Evolutionary conservation across 768 basidiomycete species (phyloP), one percentile per base, ranked within the genome.

Genomic region (Suillus subaureus): DNA sequence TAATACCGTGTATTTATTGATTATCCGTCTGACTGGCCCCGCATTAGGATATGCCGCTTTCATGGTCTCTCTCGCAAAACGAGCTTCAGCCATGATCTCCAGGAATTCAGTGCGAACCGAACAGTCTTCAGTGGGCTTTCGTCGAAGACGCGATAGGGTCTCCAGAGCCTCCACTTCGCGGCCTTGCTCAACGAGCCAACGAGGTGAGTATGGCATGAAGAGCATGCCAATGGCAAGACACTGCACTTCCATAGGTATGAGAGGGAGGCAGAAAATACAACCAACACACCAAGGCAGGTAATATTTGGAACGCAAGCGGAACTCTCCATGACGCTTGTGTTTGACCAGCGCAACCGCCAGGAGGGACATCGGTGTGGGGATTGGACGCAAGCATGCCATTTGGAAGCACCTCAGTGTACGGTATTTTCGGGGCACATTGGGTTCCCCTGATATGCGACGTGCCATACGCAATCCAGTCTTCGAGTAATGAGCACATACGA

Each of bases 131-230:
- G 69, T 63, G 6, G 76, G 73, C 52, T 75, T 76, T 39, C 73
- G 73, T 64, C 81, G 78, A 42, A 82, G 66, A 65, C 72, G 71
- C 3, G 78, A 75, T 11, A 82, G 63, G 2, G 77, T 79, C 16
- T 68, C 58, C 28, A 78, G 61, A 8, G 80, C 79, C 49, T 83
- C 80, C 6, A 70, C 71, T 55, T 74, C 74, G 8, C 78, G 77
- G 0, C 79, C 78, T 69, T 77, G 73, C 61, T 79, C 76, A 66
- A 77, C 75, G 43, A 82, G 70, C 78, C 82, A 82, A 60, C 82
- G 77, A 23, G 82, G 82, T 23, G 82, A 82, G 61, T 78, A 80
- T 26, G 81, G 81, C 70, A 81, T 73, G 55, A 79, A 73, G 23
- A 60, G 47, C 75, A 76, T 76, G 43, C 75, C 75, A 39, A 76